Evolutionary conservation across 2,329 filamentous ascomycete genomes (phyloP).

Genomic region (Cryphonectria nitschkei): DNA sequence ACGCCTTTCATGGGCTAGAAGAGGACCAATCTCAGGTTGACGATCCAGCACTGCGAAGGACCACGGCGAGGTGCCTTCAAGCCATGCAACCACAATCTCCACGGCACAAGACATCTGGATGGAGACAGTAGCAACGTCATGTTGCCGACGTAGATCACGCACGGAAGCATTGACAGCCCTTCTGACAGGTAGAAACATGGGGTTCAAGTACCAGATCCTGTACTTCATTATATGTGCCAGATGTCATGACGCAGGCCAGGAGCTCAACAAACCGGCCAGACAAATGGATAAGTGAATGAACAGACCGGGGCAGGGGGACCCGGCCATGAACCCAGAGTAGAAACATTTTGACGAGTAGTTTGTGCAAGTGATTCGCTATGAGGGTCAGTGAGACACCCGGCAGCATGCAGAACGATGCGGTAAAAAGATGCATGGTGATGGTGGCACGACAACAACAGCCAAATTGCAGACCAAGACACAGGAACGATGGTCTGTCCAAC

Average conservation of each 20-base stretch:
- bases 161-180: neutral
- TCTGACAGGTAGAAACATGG: neutral
- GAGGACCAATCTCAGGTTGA: constrained; percentile 12
- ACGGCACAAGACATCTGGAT: neutral
- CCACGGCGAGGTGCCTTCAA: neutral
- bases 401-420: constrained; percentile 16
- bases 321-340: neutral
- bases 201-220: neutral
- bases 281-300: neutral
- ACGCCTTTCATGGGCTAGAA: constrained; percentile 8
- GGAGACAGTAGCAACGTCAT: neutral
- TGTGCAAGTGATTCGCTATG: constrained; percentile 16
- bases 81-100: neutral
- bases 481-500: constrained; percentile 15
- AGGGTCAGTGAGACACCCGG: constrained; percentile 14
- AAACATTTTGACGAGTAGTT: neutral
- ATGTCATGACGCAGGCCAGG: neutral
- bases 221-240: neutral
- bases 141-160: neutral
- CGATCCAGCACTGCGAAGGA: neutral
- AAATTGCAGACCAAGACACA: constrained; percentile 28
- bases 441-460: constrained; percentile 20
- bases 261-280: neutral
- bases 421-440: neutral
- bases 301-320: neutral